Percentiles rank a stretch among this genome's conserved stretches.
These are phyloP conservation scores for Acanthamoeba culbertsoni DNA, from an alignment of 208 protist genomes.

Conservation along the genomic window DNA sequence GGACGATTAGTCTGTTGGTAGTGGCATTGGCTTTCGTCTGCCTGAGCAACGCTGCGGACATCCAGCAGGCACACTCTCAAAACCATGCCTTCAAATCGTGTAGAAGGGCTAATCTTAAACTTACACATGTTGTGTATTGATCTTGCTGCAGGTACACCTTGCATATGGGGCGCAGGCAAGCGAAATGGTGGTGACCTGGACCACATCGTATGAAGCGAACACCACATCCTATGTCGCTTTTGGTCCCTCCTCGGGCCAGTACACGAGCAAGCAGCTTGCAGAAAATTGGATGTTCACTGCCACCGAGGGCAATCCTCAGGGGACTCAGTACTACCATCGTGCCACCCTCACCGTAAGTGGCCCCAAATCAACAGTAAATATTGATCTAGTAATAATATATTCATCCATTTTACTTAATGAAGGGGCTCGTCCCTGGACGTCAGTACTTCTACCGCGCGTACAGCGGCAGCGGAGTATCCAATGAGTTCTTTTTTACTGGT, in stretches of 20 bases:
- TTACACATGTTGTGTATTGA: no score
- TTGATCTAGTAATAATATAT: no score
- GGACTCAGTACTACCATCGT: not conserved
- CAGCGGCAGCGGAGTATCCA: not conserved
- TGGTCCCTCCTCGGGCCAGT: not conserved
- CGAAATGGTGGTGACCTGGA: slow-evolving; percentile 7
- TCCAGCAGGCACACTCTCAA: no score
- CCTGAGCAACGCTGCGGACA: no score
- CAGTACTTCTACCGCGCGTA: slow-evolving; percentile 32
- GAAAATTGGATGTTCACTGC: not conserved
- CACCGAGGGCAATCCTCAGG: not conserved
- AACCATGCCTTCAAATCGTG: no score
- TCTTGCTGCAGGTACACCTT: not conserved
- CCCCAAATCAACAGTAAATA: not conserved
- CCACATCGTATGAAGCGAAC: not conserved
- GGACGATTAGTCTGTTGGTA: no score
- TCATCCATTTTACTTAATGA: not conserved
- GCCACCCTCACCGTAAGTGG: not conserved
- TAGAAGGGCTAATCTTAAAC: no score
- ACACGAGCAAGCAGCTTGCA: not conserved
- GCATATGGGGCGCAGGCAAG: not conserved
- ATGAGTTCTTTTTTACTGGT: slow-evolving; percentile 43
- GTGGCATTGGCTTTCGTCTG: no score
- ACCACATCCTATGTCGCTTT: not conserved
- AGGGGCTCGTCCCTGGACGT: not conserved